These are phyloP conservation scores for Auxenochlorella pyrenoidosa DNA, from an alignment of 139 green algal genomes.

Conservation along the genomic window DNA sequence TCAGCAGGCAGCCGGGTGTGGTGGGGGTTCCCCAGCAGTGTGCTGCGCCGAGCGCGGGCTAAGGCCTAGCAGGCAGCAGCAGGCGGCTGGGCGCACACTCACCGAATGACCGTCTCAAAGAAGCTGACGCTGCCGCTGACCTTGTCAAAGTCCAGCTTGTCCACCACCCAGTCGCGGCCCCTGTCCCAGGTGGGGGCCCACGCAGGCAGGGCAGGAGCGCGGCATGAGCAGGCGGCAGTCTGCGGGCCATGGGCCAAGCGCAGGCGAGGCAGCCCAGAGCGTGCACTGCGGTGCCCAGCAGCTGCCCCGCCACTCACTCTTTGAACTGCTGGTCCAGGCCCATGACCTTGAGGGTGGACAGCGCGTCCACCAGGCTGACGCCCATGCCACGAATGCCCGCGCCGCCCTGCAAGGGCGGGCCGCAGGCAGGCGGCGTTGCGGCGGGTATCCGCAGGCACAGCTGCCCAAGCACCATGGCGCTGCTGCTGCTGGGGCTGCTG, in stretches of 20 bases:
- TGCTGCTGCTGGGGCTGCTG: too few species aligned
- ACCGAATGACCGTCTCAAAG: conserved; percentile 47
- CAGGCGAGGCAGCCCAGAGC: too few species aligned
- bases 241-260: too few species aligned
- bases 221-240: background rate
- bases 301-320: background rate
- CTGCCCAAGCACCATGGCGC: background rate
- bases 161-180: conserved; percentile 56
- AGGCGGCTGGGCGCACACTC: background rate
- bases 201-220: too few species aligned
- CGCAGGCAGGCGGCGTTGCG: too few species aligned
- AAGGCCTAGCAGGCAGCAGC: too few species aligned
- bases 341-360: conserved; percentile 84
- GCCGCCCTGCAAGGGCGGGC: conserved; percentile 23
- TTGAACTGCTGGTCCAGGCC: conserved; percentile 60
- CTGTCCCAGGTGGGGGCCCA: background rate
- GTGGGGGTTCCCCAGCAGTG: too few species aligned
- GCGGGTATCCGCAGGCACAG: background rate
- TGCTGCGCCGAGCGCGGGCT: too few species aligned
- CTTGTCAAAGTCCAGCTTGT: conserved; percentile 65
- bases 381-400: conserved; percentile 66
- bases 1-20: too few species aligned
- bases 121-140: conserved; percentile 26
- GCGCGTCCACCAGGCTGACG: conserved; percentile 66
- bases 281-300: too few species aligned